Base-by-base conservation (phyloP, 225 moss, liverwort and hornwort genomes). In the Pseudisothecium myosuroides region DNA sequence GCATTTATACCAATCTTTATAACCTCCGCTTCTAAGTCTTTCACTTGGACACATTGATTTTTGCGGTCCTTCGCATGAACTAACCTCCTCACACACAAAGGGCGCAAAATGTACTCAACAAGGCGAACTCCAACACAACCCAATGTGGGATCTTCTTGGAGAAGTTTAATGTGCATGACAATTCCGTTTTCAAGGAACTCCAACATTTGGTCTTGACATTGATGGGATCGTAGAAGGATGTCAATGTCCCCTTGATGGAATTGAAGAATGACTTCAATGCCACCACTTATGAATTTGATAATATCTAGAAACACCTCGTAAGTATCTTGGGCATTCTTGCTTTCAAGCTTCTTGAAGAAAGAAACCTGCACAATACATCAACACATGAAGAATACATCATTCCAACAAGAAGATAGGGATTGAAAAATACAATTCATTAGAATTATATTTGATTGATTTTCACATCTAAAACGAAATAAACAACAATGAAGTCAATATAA, bases 401-500 rank as follows among this genome's bases (percentile, higher is more conserved):
- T 29, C 14, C 9, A n/a, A 21, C 1, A 4, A 9, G 10, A 29
- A 0, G 3, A 27, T 7, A 58, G 12, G n/a, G 2, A 27, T 22
- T 73, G 6, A 11, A 17, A 17, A 3, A 4, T 39, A n/a, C 11
- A 6, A 68, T 4, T n/a, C 2, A 7, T 23, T 6, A 2, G 2
- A n/a, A 5, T 67, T 20, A 6, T 20, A 37, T 3, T 67, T 11
- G 6, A 6, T 37, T 6, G 1, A 68, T 20, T 11, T 0, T 37
- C 11, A 22, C 13, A 69, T 13, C 7, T 39, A 69, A 69, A 39
- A 39, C 7, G 37, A 39, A 69, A 17, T 4, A 23, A 0, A 23
- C 13, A 13, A 7, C 4, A 23, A 22, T 23, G 6, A 68, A n/a
- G 12, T 10, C 0, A 20, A 0, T 24, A 2, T 28, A 28, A 0